These are phyloP conservation scores for Pythium plurisporium DNA, from an alignment of 352 stramenopile species.

Conservation along the genomic window DNA sequence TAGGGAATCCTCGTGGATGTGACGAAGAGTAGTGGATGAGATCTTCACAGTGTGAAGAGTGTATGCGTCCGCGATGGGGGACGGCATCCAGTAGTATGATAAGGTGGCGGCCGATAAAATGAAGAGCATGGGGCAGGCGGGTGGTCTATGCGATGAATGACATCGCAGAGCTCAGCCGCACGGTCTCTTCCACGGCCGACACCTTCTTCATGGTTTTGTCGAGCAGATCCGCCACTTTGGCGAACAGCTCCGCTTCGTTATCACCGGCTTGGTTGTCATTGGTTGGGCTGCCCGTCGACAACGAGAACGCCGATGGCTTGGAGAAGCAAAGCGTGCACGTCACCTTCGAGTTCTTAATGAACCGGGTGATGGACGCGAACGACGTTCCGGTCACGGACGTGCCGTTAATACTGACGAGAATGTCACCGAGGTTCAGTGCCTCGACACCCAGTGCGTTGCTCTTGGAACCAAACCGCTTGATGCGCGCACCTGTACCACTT, in stretches of 20 bases:
- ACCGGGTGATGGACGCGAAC: constrained; percentile 65
- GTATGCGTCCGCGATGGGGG: neutral
- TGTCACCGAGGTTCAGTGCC: constrained; percentile 45
- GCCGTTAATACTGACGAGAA: constrained; percentile 77
- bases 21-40: neutral
- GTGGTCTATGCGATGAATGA: constrained; percentile 47
- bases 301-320: constrained; percentile 15
- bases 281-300: constrained; percentile 10
- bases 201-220: constrained; percentile 74
- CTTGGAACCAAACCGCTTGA: constrained; percentile 59
- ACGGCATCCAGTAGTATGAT: neutral
- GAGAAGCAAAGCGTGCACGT: constrained; percentile 73
- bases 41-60: constrained; percentile 5
- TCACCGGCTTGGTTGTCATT: constrained; percentile 32
- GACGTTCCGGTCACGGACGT: constrained; percentile 44
- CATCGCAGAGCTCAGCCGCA: constrained; percentile 72
- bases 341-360: constrained; percentile 73
- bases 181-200: constrained; percentile 63
- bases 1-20: neutral
- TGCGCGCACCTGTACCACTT: constrained; percentile 49
- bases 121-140: neutral
- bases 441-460: constrained; percentile 73
- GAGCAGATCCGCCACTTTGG: constrained; percentile 66
- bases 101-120: neutral
- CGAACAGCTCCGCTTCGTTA: constrained; percentile 43